Evolutionary conservation across 2,329 filamentous ascomycete species (phyloP).

Genomic region (Chaetoscypha palmicola): DNA sequence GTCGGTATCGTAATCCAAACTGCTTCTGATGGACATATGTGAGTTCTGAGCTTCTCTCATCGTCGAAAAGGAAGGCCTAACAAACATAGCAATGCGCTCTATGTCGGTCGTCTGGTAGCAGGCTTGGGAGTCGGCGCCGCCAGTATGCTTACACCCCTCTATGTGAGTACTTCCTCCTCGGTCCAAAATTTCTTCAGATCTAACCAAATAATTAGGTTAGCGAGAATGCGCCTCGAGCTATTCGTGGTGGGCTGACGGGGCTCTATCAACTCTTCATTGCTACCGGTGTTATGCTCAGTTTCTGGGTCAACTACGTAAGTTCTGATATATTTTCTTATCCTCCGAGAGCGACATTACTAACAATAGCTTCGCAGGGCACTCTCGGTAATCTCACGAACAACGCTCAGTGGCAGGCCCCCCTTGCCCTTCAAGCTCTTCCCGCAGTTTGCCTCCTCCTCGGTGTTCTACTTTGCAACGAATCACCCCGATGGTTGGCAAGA

Average conservation of each 20-base stretch:
- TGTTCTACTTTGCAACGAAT: conserved; percentile 55
- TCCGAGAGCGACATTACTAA: background rate
- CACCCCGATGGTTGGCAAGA: conserved; percentile 61
- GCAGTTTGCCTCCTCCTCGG: conserved; percentile 53
- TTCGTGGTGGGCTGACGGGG: conserved; percentile 43
- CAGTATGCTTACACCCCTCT: conserved; percentile 32
- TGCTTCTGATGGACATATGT: conserved; percentile 50
- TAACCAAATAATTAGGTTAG: conserved; percentile 40
- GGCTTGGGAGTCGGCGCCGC: conserved; percentile 46
- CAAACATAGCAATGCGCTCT: conserved; percentile 50
- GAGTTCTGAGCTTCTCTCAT: too few relatives aligned
- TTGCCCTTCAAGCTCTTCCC: conserved; percentile 58
- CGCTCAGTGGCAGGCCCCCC: conserved; percentile 50
- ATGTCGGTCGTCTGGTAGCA: conserved; percentile 52
- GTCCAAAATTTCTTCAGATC: conserved; percentile 15
- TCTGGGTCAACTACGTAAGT: conserved; percentile 46
- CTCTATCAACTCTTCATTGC: conserved; percentile 44
- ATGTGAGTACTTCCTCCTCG: conserved; percentile 40
- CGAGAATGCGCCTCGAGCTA: conserved; percentile 44
- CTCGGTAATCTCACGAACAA: conserved; percentile 30
- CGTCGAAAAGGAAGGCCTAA: too few relatives aligned
- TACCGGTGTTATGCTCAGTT: conserved; percentile 33
- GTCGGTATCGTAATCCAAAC: conserved; percentile 60
- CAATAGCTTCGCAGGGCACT: conserved; percentile 13
- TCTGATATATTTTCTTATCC: background rate